Conservation (phyloP, 2,329 filamentous ascomycete species). For the Fusarium tanahbumbuense region DNA sequence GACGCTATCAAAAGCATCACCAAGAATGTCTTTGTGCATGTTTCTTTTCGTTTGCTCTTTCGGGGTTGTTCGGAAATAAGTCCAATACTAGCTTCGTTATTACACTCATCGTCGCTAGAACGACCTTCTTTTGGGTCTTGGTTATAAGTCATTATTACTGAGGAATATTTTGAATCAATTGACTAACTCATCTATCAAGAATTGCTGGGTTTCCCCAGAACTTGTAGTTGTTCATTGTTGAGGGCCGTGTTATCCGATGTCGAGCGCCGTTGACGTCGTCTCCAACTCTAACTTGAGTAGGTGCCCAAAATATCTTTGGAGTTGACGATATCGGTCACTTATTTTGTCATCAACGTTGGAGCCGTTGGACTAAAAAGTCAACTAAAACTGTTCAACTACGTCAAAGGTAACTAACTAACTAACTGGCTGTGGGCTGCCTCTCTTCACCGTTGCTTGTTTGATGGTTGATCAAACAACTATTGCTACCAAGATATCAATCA, state of each 20-base stretch:
- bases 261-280: conserved; percentile 3
- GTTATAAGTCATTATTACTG: not conserved
- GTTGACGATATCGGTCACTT: not conserved
- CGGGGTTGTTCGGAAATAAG: not conserved
- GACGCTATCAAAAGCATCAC: not conserved
- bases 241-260: not conserved
- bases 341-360: not conserved
- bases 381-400: not conserved
- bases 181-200: not conserved
- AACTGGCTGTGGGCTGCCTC: conserved; percentile 27
- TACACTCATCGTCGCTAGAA: not conserved
- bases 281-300: not conserved
- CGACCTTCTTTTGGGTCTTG: not conserved
- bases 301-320: not conserved
- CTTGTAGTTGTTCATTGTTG: not conserved
- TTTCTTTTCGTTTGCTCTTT: not conserved
- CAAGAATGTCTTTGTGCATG: not conserved
- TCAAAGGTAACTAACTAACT: not conserved
- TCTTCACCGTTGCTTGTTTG: conserved; percentile 1
- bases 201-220: not conserved
- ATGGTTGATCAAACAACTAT: not conserved
- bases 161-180: not conserved
- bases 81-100: not conserved
- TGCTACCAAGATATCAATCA: not conserved
- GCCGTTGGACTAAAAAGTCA: not conserved